Conservation (phyloP, 257 asterid genomes). For the Salvia miltiorrhiza region DNA sequence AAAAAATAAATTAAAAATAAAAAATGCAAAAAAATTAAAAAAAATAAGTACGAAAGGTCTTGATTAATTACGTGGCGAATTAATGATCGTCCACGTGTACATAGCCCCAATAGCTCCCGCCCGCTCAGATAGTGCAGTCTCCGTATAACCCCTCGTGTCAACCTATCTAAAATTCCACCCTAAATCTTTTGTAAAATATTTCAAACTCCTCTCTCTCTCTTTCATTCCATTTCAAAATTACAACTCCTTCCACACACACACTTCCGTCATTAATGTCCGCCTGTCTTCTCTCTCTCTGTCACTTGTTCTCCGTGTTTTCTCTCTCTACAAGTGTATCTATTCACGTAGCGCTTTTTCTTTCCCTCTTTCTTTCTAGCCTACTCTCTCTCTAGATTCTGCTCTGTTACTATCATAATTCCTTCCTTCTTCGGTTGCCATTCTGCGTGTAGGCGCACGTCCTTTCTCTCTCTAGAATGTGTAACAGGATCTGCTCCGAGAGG, state of each 20-base stretch:
- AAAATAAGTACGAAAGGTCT: too few relatives aligned
- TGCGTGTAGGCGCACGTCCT: not conserved
- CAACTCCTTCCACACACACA: slow-evolving; percentile 13
- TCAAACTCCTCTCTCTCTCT: slow-evolving; percentile 37
- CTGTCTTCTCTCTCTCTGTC: slow-evolving; percentile 24
- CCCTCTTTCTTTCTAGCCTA: slow-evolving; percentile 8
- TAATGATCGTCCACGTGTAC: not conserved
- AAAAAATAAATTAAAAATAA: too few relatives aligned
- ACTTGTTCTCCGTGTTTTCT: slow-evolving; percentile 38
- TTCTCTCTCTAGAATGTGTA: slow-evolving; percentile 23
- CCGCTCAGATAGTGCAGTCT: slow-evolving; percentile 17
- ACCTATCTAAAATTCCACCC: slow-evolving; percentile 6
- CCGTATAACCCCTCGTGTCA: slow-evolving; percentile 18
- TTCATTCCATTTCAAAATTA: slow-evolving; percentile 35
- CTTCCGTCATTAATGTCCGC: slow-evolving; percentile 37
- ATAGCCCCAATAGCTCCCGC: not conserved
- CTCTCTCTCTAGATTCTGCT: slow-evolving; percentile 30
- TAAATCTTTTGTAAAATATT: slow-evolving; percentile 9
- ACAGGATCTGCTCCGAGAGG: slow-evolving; percentile 16
- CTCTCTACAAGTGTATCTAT: slow-evolving; percentile 30
- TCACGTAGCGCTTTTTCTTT: slow-evolving; percentile 4
- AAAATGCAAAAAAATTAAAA: too few relatives aligned
- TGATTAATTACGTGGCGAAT: slow-evolving; percentile 10
- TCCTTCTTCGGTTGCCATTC: slow-evolving; percentile 8
- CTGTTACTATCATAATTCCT: not conserved